Evolutionary conservation across 2,329 filamentous ascomycete species (phyloP).

Genomic region (Lecanicillium sp.): DNA sequence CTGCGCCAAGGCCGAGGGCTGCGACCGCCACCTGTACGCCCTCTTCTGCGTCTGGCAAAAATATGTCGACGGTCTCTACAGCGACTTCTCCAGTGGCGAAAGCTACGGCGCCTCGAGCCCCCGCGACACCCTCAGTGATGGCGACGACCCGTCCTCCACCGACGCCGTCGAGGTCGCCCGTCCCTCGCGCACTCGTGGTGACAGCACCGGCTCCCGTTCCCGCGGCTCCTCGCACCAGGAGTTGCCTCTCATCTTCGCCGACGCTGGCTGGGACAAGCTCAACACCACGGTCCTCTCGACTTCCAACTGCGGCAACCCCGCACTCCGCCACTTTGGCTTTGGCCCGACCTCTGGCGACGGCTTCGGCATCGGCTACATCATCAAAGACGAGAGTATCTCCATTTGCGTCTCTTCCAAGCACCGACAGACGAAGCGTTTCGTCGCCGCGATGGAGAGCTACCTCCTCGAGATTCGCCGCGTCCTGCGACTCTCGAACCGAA

Average conservation of each 20-base stretch:
- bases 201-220: slow-evolving; percentile 49
- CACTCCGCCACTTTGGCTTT: slow-evolving; percentile 91
- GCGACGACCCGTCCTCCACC: slow-evolving; percentile 38
- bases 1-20: slow-evolving; percentile 84
- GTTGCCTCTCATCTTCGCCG: slow-evolving; percentile 77
- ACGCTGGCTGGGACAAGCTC: slow-evolving; percentile 87
- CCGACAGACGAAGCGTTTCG: slow-evolving; percentile 82
- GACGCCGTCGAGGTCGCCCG: slow-evolving; percentile 26
- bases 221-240: slow-evolving; percentile 33
- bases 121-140: slow-evolving; percentile 30
- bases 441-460: slow-evolving; percentile 86
- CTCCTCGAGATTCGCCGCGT: slow-evolving; percentile 85
- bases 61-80: slow-evolving; percentile 66
- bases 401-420: slow-evolving; percentile 94
- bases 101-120: slow-evolving; percentile 62
- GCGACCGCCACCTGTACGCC: slow-evolving; percentile 89
- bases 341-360: slow-evolving; percentile 90
- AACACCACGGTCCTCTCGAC: slow-evolving; percentile 93
- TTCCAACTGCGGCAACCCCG: slow-evolving; percentile 97
- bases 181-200: slow-evolving; percentile 41
- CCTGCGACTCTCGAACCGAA: slow-evolving; percentile 59
- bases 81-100: slow-evolving; percentile 44
- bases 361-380: slow-evolving; percentile 97
- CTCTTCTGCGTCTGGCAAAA: slow-evolving; percentile 94
- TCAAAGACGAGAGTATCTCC: slow-evolving; percentile 67